Base-by-base conservation (phyloP, 768 basidiomycete genomes). In the Tylopilus sp. region DNA sequence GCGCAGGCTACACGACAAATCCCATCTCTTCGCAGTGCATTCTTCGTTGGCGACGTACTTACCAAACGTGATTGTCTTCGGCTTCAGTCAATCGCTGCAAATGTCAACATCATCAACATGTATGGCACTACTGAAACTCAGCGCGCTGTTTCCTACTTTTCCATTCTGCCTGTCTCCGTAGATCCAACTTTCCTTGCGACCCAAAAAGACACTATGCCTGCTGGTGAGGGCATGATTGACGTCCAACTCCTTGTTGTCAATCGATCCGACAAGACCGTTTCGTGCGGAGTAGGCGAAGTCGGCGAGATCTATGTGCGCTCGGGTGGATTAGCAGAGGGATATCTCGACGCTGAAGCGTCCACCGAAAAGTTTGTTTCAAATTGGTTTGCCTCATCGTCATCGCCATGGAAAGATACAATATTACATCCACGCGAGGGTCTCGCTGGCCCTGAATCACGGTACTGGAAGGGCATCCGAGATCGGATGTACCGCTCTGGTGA, bases 111-210 rank as follows among this genome's bases (percentile, higher is more conserved):
- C 67, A 86, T 98, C 71, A 99, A 99, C 78, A 99, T 99, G 97
- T 99, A 98, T 70, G 97, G 97, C 16, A 98, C 97, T 8, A 99
- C 97, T 21, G 97, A 99, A 73, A 98, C 97, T 9, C 97, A 99
- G 69, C 90, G 97, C 48, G 97, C 97, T 3, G 97, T 99, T 11
- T 98, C 95, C 21, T 98, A 98, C 74, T 98, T 95, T 67, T 80
- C 85, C 21, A 92, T 98, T 61, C 94, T 96, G 3, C 82, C 89
- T 48, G 81, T 96, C 10, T 75, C 85, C 9, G 78, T 79, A 50
- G 94, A 98, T 65, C 80, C 87, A 1, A 94, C 93, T 2, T 98
- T 97, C 81, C 80, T 98, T 37, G 82, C 86, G 22, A 92, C 85
- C 2, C 90, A 95, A 68, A 99, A 99, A 72, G 97, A 98, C 64